Percentiles rank a stretch among this genome's conserved stretches.
These are phyloP conservation scores for Penicillium sp. DNA, from an alignment of 2,329 filamentous ascomycete genomes.

Conservation along the genomic window DNA sequence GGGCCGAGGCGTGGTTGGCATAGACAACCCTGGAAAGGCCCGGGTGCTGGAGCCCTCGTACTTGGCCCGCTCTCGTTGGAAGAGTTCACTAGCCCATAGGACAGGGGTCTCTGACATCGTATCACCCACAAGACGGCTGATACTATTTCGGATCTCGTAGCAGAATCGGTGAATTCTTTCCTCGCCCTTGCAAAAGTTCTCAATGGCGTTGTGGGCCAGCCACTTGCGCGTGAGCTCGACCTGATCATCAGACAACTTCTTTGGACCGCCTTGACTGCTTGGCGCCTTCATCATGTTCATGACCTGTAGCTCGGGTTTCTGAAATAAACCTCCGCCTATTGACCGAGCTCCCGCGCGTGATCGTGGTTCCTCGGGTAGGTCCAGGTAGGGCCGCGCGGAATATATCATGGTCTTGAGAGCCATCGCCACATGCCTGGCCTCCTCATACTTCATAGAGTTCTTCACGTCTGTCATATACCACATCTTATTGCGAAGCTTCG, in stretches of 20 bases:
- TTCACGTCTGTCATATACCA: slow-evolving; percentile 96
- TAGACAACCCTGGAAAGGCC: slow-evolving; percentile 32
- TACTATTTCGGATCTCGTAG: slow-evolving; percentile 79
- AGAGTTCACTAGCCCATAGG: slow-evolving; percentile 87
- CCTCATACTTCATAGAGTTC: slow-evolving; percentile 80
- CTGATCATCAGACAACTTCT: slow-evolving; percentile 94
- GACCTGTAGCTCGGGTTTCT: slow-evolving; percentile 76
- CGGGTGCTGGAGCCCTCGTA: slow-evolving; percentile 40
- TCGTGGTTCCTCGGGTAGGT: slow-evolving; percentile 29
- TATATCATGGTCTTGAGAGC: slow-evolving; percentile 84
- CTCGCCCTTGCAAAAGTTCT: slow-evolving; percentile 91
- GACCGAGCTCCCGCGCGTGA: slow-evolving; percentile 44
- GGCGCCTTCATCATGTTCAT: slow-evolving; percentile 79
- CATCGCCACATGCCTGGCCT: slow-evolving; percentile 76
- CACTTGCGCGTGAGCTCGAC: slow-evolving; percentile 77
- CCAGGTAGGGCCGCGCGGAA: slow-evolving; percentile 37
- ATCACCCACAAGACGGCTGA: slow-evolving; percentile 78
- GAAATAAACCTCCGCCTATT: slow-evolving; percentile 56
- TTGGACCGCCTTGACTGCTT: slow-evolving; percentile 79
- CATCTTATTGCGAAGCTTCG: slow-evolving; percentile 86
- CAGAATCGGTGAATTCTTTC: slow-evolving; percentile 92
- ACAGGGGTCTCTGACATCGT: slow-evolving; percentile 79
- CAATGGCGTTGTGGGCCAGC: slow-evolving; percentile 73
- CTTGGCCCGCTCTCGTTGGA: slow-evolving; percentile 58
- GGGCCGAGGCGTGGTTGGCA: slow-evolving; percentile 44